Evolutionary conservation across 2,329 filamentous ascomycete genomes (phyloP).

Genomic region (Penicillium sp.): DNA sequence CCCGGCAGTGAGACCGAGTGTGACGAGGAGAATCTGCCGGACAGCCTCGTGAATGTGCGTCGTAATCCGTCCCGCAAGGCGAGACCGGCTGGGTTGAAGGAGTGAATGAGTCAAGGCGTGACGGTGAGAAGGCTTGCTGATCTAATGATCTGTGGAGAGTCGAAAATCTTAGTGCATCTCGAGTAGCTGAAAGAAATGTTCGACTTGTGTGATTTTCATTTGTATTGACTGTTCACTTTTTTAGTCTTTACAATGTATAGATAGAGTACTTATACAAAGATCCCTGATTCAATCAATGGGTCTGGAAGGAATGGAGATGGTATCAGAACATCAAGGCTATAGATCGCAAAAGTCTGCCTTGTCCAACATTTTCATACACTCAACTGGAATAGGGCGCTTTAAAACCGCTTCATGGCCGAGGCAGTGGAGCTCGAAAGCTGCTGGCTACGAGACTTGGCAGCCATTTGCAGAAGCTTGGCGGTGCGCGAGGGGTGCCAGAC

Average conservation of each 20-base stretch:
- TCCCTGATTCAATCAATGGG: not conserved
- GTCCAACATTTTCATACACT: slow-evolving; percentile 22
- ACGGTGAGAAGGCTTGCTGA: not conserved
- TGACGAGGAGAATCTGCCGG: not conserved
- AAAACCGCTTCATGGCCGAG: slow-evolving; percentile 25
- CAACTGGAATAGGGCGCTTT: not conserved
- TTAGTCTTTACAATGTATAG: slow-evolving; percentile 1
- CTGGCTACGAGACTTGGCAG: slow-evolving; percentile 38
- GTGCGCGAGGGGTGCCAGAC: slow-evolving; percentile 71
- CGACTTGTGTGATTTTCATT: not conserved
- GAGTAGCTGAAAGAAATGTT: not conserved
- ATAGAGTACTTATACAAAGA: slow-evolving; percentile 25
- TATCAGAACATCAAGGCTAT: slow-evolving; percentile 17
- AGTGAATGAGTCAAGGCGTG: slow-evolving; percentile 3
- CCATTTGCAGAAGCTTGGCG: slow-evolving; percentile 57
- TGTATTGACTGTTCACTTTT: not conserved
- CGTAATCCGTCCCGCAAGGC: slow-evolving; percentile 15
- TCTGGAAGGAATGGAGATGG: slow-evolving; percentile 29
- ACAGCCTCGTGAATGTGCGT: slow-evolving; percentile 6
- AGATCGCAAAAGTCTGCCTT: slow-evolving; percentile 1
- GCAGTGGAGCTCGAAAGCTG: slow-evolving; percentile 26
- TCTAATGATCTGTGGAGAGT: not conserved
- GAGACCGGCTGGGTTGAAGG: slow-evolving; percentile 12
- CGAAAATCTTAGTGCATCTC: not conserved
- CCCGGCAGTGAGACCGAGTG: not conserved